Conservation (phyloP, 345 rosid genomes). For the Salix udensis region DNA sequence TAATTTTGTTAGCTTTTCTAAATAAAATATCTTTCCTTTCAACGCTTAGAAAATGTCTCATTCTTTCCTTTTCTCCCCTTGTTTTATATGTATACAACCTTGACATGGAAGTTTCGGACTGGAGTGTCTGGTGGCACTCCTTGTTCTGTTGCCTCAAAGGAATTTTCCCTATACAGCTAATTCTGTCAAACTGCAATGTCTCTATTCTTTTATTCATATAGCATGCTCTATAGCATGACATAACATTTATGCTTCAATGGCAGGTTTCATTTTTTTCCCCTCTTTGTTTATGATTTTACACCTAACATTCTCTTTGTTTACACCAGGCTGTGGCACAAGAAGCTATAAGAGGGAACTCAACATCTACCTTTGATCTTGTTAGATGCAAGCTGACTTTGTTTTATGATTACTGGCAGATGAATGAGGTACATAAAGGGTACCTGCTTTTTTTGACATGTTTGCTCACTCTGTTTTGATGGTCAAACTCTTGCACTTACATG, state of each 20-base stretch:
- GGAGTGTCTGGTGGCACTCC: neutral
- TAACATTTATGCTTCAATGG: neutral
- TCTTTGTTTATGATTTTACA: constrained; percentile 9
- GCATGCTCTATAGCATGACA: no score
- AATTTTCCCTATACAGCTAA: neutral
- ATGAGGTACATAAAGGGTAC: constrained; percentile 51
- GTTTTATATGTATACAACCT: neutral
- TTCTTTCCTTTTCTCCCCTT: neutral
- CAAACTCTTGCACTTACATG: neutral
- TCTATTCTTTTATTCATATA: neutral
- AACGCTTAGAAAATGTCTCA: neutral
- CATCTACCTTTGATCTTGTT: constrained; percentile 55
- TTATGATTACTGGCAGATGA: constrained; percentile 88
- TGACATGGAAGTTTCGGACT: neutral
- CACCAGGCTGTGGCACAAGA: constrained; percentile 56
- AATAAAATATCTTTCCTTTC: neutral
- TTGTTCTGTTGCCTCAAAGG: neutral
- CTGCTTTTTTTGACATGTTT: neutral
- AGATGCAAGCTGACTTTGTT: constrained; percentile 71
- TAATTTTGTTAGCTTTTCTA: neutral
- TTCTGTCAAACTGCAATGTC: neutral
- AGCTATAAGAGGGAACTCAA: constrained; percentile 29
- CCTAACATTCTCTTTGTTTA: constrained; percentile 5
- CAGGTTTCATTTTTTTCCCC: constrained; percentile 4
- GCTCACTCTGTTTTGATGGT: neutral